These are phyloP conservation scores for Fusarium sulawesiense DNA, from an alignment of 2,329 filamentous ascomycete genomes.

Conservation along the genomic window DNA sequence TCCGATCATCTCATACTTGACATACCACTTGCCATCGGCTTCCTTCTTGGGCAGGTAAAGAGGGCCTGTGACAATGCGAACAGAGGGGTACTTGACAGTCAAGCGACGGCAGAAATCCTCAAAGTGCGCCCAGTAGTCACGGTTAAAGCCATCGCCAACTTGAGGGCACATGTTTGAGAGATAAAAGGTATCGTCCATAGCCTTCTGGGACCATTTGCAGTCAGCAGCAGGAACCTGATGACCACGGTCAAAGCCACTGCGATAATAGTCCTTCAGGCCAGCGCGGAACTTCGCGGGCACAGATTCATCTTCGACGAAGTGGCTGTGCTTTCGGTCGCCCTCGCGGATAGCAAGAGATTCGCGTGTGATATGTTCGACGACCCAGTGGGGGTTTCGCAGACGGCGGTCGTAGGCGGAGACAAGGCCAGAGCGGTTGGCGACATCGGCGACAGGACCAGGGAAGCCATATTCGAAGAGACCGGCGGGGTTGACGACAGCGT, in stretches of 20 bases:
- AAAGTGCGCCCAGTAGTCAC: constrained; percentile 99
- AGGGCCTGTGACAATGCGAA: constrained; percentile 92
- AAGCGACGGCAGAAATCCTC: constrained; percentile 95
- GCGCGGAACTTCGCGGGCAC: constrained; percentile 92
- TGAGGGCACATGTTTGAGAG: constrained; percentile 98
- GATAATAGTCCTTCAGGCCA: constrained; percentile 91
- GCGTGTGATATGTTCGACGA: constrained; percentile 94
- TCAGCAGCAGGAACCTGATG: constrained; percentile 98
- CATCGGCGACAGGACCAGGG: constrained; percentile 87
- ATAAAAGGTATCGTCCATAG: constrained; percentile 95
- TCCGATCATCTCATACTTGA: constrained; percentile 95
- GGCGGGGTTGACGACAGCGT: constrained; percentile 74
- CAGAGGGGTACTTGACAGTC: constrained; percentile 82
- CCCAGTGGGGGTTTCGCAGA: constrained; percentile 92
- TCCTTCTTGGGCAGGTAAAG: constrained; percentile 91
- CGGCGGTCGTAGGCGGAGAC: constrained; percentile 92
- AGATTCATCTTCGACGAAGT: constrained; percentile 81
- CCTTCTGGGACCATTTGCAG: constrained; percentile 91
- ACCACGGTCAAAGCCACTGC: constrained; percentile 93
- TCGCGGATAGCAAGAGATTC: constrained; percentile 79
- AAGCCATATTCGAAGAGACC: constrained; percentile 90
- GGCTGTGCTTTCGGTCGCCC: constrained; percentile 85
- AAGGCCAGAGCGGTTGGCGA: constrained; percentile 79
- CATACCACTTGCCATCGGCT: constrained; percentile 88
- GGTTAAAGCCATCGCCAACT: constrained; percentile 97